Percentiles rank a stretch among this genome's conserved stretches.
Evolutionary conservation across 2,329 filamentous ascomycete species (phyloP).

Genomic region (Emmonsiellopsis sp.): DNA sequence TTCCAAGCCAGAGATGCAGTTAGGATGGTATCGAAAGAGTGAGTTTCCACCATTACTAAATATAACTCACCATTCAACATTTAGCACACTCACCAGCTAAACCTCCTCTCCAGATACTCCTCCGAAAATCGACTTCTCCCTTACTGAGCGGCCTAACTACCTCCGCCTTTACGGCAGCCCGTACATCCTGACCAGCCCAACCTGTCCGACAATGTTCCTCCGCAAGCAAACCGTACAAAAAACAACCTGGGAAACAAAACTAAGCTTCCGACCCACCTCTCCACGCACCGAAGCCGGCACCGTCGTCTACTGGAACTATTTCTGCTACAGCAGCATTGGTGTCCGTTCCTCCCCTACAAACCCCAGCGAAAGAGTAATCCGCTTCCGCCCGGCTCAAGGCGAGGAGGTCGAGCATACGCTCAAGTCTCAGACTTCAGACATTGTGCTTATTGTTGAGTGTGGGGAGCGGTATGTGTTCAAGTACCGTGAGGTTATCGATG

Average conservation of each 20-base stretch:
- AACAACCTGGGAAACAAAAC: conserved; percentile 34
- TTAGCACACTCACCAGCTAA: background rate
- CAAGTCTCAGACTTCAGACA: conserved; percentile 7
- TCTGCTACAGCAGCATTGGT: conserved; percentile 37
- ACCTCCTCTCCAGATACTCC: conserved; percentile 36
- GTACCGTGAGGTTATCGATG: conserved; percentile 13
- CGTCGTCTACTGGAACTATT: conserved; percentile 47
- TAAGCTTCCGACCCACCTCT: conserved; percentile 40
- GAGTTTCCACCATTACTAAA: too few species aligned
- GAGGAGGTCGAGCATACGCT: conserved; percentile 11
- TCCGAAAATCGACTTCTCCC: conserved; percentile 37
- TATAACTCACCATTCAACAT: background rate
- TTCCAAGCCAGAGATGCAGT: conserved; percentile 13
- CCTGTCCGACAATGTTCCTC: conserved; percentile 44
- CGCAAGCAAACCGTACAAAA: conserved; percentile 44
- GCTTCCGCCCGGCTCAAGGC: conserved; percentile 18
- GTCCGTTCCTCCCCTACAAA: conserved; percentile 19
- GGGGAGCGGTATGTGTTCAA: conserved; percentile 23
- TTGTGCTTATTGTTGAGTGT: conserved; percentile 24
- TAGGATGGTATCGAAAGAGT: conserved; percentile 33
- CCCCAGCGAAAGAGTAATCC: conserved; percentile 15
- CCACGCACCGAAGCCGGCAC: conserved; percentile 44
- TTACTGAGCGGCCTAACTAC: conserved; percentile 35
- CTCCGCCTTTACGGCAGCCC: conserved; percentile 45
- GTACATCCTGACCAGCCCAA: conserved; percentile 43